Conservation (phyloP, 257 asterid genomes). For the Primulina eburnea region DNA sequence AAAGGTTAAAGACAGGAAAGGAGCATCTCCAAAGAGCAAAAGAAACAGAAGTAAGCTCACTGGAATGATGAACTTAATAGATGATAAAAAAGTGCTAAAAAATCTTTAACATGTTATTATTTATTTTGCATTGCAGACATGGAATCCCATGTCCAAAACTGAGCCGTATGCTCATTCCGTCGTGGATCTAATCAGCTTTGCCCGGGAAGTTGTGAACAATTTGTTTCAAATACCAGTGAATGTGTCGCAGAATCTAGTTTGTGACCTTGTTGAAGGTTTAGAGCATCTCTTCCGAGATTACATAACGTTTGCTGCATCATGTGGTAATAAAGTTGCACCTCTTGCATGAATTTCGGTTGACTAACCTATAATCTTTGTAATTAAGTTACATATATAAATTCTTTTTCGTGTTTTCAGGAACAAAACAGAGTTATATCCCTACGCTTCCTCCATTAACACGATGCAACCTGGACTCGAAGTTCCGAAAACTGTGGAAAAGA, state of each 20-base stretch:
- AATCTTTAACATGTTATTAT: not conserved
- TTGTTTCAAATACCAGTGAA: slow-evolving; percentile 74
- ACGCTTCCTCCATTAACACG: slow-evolving; percentile 90
- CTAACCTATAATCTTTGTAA: not conserved
- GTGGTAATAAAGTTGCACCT: slow-evolving; percentile 47
- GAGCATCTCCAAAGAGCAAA: slow-evolving; percentile 66
- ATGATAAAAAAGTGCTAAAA: too few species aligned
- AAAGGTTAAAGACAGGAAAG: slow-evolving; percentile 57
- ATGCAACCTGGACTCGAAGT: slow-evolving; percentile 69
- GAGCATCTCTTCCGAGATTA: slow-evolving; percentile 73
- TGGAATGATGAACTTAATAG: not conserved
- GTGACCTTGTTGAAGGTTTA: slow-evolving; percentile 62
- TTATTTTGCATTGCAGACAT: slow-evolving; percentile 45
- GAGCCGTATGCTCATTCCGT: slow-evolving; percentile 90
- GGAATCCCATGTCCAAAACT: slow-evolving; percentile 87
- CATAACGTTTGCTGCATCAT: slow-evolving; percentile 65
- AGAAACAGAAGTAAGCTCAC: slow-evolving; percentile 62
- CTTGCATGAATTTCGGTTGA: not conserved
- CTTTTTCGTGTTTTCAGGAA: slow-evolving; percentile 41
- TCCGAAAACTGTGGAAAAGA: slow-evolving; percentile 63
- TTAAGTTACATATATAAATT: not conserved
- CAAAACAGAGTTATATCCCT: slow-evolving; percentile 85
- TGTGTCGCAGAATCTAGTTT: slow-evolving; percentile 57
- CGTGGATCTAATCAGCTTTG: slow-evolving; percentile 53
- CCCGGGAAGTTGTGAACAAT: slow-evolving; percentile 53